A percentile compares a stretch with the other conserved stretches of the same genome.
Evolutionary conservation across 768 basidiomycete species (phyloP).

Genomic region (Podaxis carcinomalis): DNA sequence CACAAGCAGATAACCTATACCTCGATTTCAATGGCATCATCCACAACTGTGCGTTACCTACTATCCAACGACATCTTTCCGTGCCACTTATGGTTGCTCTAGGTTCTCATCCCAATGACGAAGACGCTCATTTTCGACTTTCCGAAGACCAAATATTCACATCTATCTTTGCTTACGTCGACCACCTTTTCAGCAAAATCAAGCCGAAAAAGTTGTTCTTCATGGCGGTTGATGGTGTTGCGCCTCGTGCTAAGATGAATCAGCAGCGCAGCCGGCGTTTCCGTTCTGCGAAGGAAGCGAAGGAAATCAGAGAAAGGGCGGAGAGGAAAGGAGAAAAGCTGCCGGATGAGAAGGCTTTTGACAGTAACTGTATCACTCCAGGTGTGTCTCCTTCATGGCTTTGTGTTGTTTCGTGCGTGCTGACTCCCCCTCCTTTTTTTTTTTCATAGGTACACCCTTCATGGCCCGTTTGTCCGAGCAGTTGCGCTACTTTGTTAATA

Average conservation of each 20-base stretch:
- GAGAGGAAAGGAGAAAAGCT: slow-evolving; percentile 85
- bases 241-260: slow-evolving; percentile 98
- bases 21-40: slow-evolving; percentile 95
- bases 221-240: slow-evolving; percentile 98
- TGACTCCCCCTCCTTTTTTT: neutral
- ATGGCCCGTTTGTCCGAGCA: slow-evolving; percentile 93
- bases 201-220: slow-evolving; percentile 98
- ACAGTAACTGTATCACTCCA: slow-evolving; percentile 98
- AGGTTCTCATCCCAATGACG: slow-evolving; percentile 96
- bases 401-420: neutral
- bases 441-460: slow-evolving; percentile 76
- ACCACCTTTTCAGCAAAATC: slow-evolving; percentile 94
- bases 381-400: slow-evolving; percentile 43
- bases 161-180: slow-evolving; percentile 94
- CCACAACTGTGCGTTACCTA: slow-evolving; percentile 58
- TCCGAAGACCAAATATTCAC: slow-evolving; percentile 98
- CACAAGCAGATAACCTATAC: slow-evolving; percentile 73
- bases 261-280: slow-evolving; percentile 94
- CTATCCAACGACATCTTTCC: neutral
- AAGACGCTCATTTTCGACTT: slow-evolving; percentile 91
- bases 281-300: slow-evolving; percentile 90
- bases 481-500: slow-evolving; percentile 93
- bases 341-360: slow-evolving; percentile 93
- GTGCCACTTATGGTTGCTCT: neutral
- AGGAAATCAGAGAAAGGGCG: slow-evolving; percentile 83